These are phyloP conservation scores for Fagus crenata DNA, from an alignment of 306 rosid species.

Conservation along the genomic window DNA sequence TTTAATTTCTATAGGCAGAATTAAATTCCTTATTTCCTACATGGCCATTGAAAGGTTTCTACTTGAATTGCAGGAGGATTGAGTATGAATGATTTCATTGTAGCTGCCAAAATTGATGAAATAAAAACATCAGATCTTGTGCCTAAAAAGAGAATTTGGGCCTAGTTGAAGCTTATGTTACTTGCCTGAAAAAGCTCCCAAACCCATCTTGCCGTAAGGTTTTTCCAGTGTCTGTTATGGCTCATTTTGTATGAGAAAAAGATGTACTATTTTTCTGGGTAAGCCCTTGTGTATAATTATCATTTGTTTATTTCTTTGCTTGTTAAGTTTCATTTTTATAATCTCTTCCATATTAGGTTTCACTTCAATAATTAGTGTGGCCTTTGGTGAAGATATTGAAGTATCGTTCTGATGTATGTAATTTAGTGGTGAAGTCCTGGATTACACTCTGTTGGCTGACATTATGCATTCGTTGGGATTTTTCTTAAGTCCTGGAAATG, in stretches of 20 bases:
- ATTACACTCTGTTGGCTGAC: not conserved
- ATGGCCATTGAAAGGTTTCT: conserved; percentile 24
- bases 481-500: not conserved
- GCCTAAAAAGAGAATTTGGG: conserved; percentile 88
- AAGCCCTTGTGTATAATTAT: not conserved
- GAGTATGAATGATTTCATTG: conserved; percentile 85
- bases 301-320: not conserved
- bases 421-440: not conserved
- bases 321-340: not conserved
- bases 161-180: conserved; percentile 38
- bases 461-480: not conserved
- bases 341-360: not conserved
- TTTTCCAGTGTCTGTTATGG: not conserved
- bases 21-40: not conserved
- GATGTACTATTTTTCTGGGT: not conserved
- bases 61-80: conserved; percentile 78
- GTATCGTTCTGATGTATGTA: not conserved
- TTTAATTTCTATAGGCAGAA: not conserved
- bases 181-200: not conserved
- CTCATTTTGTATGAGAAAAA: not conserved
- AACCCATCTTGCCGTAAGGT: not conserved
- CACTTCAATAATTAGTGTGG: not conserved
- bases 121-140: conserved; percentile 81
- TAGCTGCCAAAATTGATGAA: conserved; percentile 80
- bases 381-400: not conserved